Evolutionary conservation across 805 yeast species (phyloP).

Genomic region (Monosporozyma yasuniensis): DNA sequence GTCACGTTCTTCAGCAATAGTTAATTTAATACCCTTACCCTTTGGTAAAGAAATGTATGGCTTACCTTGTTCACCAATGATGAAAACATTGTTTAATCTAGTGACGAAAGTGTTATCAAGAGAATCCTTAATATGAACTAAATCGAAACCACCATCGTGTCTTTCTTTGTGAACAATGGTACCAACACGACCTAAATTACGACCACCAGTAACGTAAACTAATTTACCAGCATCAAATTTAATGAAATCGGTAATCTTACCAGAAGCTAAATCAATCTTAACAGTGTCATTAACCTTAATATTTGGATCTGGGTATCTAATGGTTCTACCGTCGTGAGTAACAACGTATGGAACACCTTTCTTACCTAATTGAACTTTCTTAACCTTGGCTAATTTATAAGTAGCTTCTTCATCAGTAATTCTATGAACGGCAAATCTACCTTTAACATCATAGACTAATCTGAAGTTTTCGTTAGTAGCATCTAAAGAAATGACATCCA

Average conservation of each 20-base stretch:
- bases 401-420: conserved; percentile 97
- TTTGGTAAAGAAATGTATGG: conserved; percentile 93
- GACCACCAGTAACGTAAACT: conserved; percentile 95
- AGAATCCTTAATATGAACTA: conserved; percentile 92
- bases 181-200: conserved; percentile 98
- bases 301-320: conserved; percentile 98
- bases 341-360: conserved; percentile 97
- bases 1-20: conserved; percentile 97
- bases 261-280: conserved; percentile 91
- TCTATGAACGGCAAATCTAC: conserved; percentile 99
- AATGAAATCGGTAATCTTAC: conserved; percentile 84
- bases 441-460: conserved; percentile 96
- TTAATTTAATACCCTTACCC: conserved; percentile 97
- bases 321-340: conserved; percentile 99
- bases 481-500: conserved; percentile 96
- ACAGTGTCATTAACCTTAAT: conserved; percentile 97
- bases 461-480: conserved; percentile 99
- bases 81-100: conserved; percentile 87
- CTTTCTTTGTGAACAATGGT: conserved; percentile 91
- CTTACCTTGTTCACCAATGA: conserved; percentile 92
- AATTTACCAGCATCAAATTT: conserved; percentile 88
- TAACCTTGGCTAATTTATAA: conserved; percentile 97
- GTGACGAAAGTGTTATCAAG: conserved; percentile 93
- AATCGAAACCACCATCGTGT: conserved; percentile 97
- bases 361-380: conserved; percentile 97